A percentile compares a stretch with the other conserved stretches of the same genome.
Evolutionary conservation across 176 grass and related monocot genomes (phyloP).

Genomic region (Eragrostis nindensis): DNA sequence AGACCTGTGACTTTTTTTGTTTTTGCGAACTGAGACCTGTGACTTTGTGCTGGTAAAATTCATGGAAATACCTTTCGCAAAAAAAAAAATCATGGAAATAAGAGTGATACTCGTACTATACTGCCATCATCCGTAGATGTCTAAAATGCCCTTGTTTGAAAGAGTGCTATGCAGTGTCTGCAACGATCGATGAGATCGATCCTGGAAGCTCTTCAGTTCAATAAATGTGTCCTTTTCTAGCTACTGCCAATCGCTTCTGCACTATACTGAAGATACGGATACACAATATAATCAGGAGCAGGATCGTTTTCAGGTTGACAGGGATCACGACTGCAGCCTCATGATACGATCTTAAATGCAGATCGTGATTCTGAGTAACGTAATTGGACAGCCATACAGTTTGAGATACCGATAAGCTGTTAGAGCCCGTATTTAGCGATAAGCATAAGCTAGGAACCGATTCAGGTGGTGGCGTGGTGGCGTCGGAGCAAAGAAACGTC

Average conservation of each 20-base stretch:
- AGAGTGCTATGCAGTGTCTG: neutral
- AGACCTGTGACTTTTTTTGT: no score
- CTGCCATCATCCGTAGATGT: no score
- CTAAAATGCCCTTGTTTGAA: no score
- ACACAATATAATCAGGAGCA: neutral
- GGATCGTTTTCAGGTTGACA: neutral
- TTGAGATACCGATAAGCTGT: no score
- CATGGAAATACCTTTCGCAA: no score
- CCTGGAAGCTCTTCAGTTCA: neutral
- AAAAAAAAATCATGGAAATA: no score
- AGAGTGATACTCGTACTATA: no score
- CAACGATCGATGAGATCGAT: neutral
- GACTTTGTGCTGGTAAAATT: neutral
- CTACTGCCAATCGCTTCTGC: neutral
- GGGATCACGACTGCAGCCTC: neutral
- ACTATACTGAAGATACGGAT: neutral
- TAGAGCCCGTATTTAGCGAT: no score
- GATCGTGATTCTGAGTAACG: neutral
- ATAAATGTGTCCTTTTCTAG: neutral
- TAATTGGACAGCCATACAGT: neutral
- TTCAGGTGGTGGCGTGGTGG: neutral
- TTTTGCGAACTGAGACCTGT: neutral
- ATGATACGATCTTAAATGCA: no score
- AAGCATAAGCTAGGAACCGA: neutral
- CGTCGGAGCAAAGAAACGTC: neutral